phyloP scores from a whole-genome alignment of 495 filamentous ascomycete genomes.

The Podospora pseudopauciseta region DNA sequence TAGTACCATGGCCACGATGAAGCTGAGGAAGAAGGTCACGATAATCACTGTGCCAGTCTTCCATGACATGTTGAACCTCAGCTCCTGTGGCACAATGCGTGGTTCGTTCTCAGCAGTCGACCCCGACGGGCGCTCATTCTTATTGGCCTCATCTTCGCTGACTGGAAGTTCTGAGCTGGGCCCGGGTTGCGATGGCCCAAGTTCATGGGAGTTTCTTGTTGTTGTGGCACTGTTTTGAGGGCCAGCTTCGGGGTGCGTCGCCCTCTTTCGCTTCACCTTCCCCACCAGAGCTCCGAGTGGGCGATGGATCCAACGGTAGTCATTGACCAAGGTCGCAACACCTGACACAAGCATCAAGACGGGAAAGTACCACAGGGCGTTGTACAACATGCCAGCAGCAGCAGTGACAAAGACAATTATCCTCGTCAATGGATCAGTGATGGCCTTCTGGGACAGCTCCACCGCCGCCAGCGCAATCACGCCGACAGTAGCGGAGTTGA shows the following conservation, averaged over 20 bases:
- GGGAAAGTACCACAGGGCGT: conserved; percentile 80
- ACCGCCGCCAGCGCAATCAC: conserved; percentile 77
- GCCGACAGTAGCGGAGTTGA: conserved; percentile 76
- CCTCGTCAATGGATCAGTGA: conserved; percentile 67
- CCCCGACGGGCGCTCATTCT: background rate
- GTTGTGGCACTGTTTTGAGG: background rate
- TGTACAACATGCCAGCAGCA: conserved; percentile 69
- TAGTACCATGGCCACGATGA: conserved; percentile 59
- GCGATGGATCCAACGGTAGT: conserved; percentile 51
- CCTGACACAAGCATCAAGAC: conserved; percentile 60
- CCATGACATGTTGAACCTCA: conserved; percentile 42
- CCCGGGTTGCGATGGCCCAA: background rate
- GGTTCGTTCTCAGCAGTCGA: conserved; percentile 31
- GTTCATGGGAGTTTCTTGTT: background rate
- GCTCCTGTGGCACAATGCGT: conserved; percentile 39
- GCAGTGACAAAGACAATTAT: conserved; percentile 67
- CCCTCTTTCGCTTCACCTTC: background rate
- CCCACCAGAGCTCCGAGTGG: conserved; percentile 19
- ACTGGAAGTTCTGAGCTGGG: conserved; percentile 17
- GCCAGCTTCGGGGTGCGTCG: conserved; percentile 11
- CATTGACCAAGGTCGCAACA: conserved; percentile 56
- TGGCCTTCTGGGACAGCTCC: conserved; percentile 67
- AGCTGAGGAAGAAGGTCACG: conserved; percentile 53
- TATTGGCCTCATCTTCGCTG: conserved; percentile 14
- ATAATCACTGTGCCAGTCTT: conserved; percentile 49